Conservation (phyloP, 2,329 filamentous ascomycete species). For the Calonectria crousiana region DNA sequence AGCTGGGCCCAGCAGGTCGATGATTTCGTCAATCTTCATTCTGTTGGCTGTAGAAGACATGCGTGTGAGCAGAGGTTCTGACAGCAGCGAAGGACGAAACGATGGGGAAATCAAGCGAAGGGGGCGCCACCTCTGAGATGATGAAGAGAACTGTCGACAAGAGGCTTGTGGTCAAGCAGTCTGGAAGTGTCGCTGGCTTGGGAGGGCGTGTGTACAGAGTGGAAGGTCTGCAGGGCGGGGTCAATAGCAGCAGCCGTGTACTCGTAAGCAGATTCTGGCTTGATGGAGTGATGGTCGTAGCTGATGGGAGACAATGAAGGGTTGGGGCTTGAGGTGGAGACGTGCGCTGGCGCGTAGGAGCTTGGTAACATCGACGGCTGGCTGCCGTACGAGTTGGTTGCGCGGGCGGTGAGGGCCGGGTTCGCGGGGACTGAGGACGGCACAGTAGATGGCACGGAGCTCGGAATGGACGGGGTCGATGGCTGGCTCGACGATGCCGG, state of each 20-base stretch:
- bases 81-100: conserved; percentile 45
- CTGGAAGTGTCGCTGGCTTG: conserved; percentile 40
- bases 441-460: conserved; percentile 39
- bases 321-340: conserved; percentile 49
- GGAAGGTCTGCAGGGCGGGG: conserved; percentile 68
- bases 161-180: conserved; percentile 45
- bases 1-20: conserved; percentile 70
- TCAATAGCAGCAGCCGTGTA: conserved; percentile 73
- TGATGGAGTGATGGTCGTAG: conserved; percentile 52
- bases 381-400: conserved; percentile 58
- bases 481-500: conserved; percentile 48
- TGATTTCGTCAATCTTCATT: conserved; percentile 81
- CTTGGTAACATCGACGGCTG: conserved; percentile 59
- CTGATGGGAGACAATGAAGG: conserved; percentile 45
- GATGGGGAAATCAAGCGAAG: conserved; percentile 50
- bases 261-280: conserved; percentile 61
- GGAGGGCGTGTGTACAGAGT: conserved; percentile 26
- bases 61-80: conserved; percentile 48
- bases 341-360: conserved; percentile 55
- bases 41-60: conserved; percentile 54
- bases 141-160: conserved; percentile 50
- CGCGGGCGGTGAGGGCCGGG: conserved; percentile 40
- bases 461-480: conserved; percentile 49
- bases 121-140: conserved; percentile 65
- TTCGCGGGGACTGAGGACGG: conserved; percentile 40